phyloP scores from a whole-genome alignment of 345 rosid genomes.

The Hibiscus syriacus region DNA sequence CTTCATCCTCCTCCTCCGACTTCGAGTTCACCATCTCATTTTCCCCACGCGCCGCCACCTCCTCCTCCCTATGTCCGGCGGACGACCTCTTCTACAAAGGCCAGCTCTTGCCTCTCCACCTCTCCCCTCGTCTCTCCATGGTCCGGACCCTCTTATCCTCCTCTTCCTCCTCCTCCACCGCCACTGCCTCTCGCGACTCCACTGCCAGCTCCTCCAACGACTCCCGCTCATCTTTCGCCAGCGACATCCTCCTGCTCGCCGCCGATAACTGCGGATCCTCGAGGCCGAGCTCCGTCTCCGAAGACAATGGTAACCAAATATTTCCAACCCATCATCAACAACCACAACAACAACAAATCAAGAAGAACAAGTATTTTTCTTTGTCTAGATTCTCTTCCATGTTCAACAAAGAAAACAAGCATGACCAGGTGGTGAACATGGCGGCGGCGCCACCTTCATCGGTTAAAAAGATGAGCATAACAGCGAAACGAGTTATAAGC shows the following conservation, averaged over 20 bases:
- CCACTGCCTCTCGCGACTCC: slow-evolving; percentile 18
- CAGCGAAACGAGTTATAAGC: slow-evolving; percentile 75
- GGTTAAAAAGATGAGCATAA: slow-evolving; percentile 61
- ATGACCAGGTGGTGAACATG: slow-evolving; percentile 16
- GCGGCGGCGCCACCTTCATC: slow-evolving; percentile 21
- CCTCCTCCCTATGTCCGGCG: slow-evolving; percentile 69
- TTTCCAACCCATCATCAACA: slow-evolving; percentile 9
- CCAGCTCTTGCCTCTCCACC: slow-evolving; percentile 90
- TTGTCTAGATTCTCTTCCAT: slow-evolving; percentile 76
- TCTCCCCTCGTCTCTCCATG: slow-evolving; percentile 85
- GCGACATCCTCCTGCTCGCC: slow-evolving; percentile 35
- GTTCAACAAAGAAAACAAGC: slow-evolving; percentile 59
- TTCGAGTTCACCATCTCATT: slow-evolving; percentile 77
- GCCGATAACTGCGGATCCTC: slow-evolving; percentile 55
- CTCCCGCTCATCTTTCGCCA: slow-evolving; percentile 49
- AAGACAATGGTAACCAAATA: slow-evolving; percentile 35
- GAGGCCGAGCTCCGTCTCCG: slow-evolving; percentile 77
- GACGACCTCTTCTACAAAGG: slow-evolving; percentile 99
- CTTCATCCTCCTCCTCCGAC: slow-evolving; percentile 76
- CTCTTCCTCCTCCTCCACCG: slow-evolving; percentile 58
- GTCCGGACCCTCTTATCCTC: slow-evolving; percentile 87
- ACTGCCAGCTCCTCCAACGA: slow-evolving; percentile 52
- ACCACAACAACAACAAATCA: slow-evolving; percentile 18
- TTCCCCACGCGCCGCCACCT: slow-evolving; percentile 63
- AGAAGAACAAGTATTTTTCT: slow-evolving; percentile 53